Conservation (phyloP, 805 yeast genomes). For the Candida glaebosa region DNA sequence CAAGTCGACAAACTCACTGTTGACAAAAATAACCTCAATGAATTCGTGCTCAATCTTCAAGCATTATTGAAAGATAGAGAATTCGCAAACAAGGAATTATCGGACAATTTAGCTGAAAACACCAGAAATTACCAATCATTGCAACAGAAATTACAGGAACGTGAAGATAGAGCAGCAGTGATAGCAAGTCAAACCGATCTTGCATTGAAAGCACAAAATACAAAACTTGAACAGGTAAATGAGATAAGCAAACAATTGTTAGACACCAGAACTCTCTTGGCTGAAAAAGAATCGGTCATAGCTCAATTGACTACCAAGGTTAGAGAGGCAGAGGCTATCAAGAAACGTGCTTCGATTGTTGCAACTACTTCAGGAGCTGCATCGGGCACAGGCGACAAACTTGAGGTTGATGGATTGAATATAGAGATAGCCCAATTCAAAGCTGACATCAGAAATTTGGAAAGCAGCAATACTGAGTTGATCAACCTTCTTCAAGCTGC, state of each 20-base stretch:
- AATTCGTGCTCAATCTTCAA: slow-evolving; percentile 59
- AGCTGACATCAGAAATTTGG: slow-evolving; percentile 54
- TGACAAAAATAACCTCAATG: slow-evolving; percentile 59
- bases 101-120: slow-evolving; percentile 46
- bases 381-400: background rate
- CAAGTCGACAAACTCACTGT: slow-evolving; percentile 52
- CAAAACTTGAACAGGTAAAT: slow-evolving; percentile 57
- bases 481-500: slow-evolving; percentile 61
- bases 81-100: slow-evolving; percentile 44
- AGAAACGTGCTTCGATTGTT: slow-evolving; percentile 12
- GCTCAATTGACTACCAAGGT: slow-evolving; percentile 40
- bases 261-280: slow-evolving; percentile 38
- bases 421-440: slow-evolving; percentile 45
- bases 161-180: slow-evolving; percentile 51
- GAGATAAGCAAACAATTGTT: slow-evolving; percentile 45
- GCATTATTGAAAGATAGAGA: slow-evolving; percentile 61
- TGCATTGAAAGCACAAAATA: slow-evolving; percentile 50
- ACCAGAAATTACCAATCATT: slow-evolving; percentile 43
- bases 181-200: slow-evolving; percentile 55
- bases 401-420: slow-evolving; percentile 5
- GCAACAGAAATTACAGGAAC: slow-evolving; percentile 46
- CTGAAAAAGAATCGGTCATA: slow-evolving; percentile 35
- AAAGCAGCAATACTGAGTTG: slow-evolving; percentile 57
- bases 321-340: slow-evolving; percentile 9
- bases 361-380: slow-evolving; percentile 20